Conservation (phyloP, 169 alveolate species). For the Cryptosporidium sp. region DNA sequence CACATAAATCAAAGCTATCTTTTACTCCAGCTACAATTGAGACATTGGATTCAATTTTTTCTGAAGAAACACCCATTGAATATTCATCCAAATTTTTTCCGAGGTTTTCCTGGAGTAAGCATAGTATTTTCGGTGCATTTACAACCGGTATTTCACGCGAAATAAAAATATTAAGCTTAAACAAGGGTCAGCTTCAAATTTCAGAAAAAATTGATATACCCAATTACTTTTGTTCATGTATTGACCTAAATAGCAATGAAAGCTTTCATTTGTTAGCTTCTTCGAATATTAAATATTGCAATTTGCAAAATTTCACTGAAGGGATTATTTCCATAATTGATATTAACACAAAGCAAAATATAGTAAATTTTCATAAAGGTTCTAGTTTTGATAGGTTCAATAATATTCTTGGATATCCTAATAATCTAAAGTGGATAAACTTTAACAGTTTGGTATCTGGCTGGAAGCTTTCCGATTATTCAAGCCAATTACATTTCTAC, state of each 20-base stretch:
- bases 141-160: conserved; percentile 26
- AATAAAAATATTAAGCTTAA: neutral
- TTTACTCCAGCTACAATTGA: conserved; percentile 11
- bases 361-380: neutral
- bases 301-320: neutral
- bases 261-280: conserved; percentile 27
- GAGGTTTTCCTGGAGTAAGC: conserved; percentile 25
- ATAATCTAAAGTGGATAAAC: conserved; percentile 24
- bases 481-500: neutral
- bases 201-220: conserved; percentile 1
- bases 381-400: neutral
- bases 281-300: neutral
- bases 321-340: conserved; percentile 44
- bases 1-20: conserved; percentile 2
- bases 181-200: neutral
- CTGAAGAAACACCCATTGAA: neutral
- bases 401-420: conserved; percentile 12
- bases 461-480: conserved; percentile 15
- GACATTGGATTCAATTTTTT: conserved; percentile 25
- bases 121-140: conserved; percentile 17
- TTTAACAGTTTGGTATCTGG: conserved; percentile 24
- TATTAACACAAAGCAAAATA: neutral
- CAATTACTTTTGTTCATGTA: neutral
- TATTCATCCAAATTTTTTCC: neutral
- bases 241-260: conserved; percentile 26